phyloP scores from a whole-genome alignment of 1,284 basidiomycete species.

The Cutaneotrichosporon cutaneum region DNA sequence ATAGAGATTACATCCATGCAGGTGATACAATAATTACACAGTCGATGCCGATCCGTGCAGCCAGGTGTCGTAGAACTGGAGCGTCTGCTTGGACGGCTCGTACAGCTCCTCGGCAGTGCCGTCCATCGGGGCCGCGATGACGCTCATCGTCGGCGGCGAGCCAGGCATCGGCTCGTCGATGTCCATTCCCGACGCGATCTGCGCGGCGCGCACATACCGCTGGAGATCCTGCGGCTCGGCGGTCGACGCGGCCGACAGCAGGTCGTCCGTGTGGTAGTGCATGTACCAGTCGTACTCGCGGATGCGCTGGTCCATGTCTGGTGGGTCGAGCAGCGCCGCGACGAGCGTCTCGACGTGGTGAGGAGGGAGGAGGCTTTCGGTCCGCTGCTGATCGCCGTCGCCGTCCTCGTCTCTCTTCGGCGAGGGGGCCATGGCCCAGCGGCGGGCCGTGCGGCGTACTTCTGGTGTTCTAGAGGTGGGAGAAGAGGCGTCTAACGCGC shows the following conservation, averaged over 20 bases:
- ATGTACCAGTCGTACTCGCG: conserved; percentile 73
- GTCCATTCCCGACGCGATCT: conserved; percentile 42
- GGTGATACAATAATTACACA: conserved; percentile 5
- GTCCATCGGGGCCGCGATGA: not conserved
- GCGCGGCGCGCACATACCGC: conserved; percentile 48
- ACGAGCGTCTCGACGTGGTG: conserved; percentile 61
- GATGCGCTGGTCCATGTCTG: conserved; percentile 55
- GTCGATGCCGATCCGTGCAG: conserved; percentile 12
- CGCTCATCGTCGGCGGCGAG: conserved; percentile 5
- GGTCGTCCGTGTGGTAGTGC: conserved; percentile 52
- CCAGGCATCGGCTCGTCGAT: conserved; percentile 28
- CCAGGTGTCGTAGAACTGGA: conserved; percentile 36
- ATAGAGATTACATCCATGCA: conserved; percentile 6
- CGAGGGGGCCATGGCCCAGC: conserved; percentile 26
- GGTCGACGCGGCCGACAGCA: conserved; percentile 39
- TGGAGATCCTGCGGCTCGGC: conserved; percentile 54
- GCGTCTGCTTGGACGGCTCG: conserved; percentile 24
- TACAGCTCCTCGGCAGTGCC: conserved; percentile 13
- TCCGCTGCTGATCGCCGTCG: conserved; percentile 1
- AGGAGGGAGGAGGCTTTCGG: not conserved
- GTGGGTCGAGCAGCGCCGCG: conserved; percentile 63
- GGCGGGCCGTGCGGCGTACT: conserved; percentile 39
- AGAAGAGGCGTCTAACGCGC: not conserved
- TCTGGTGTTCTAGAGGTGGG: conserved; percentile 8
- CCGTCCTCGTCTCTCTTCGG: conserved; percentile 11